Base-by-base conservation (phyloP, 805 yeast species). In the Jamesozyma piceae region DNA sequence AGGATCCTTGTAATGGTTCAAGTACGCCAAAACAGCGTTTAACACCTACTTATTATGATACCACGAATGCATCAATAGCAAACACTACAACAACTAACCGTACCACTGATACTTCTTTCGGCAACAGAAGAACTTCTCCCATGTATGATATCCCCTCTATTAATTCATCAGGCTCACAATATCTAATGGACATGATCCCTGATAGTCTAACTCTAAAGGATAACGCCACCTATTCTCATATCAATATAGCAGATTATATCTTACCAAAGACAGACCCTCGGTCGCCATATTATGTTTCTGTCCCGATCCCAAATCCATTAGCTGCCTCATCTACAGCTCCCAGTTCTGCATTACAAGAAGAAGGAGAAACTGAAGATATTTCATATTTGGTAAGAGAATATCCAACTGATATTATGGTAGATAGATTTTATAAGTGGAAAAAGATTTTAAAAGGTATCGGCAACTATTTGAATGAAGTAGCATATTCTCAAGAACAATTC, bases 361-460 rank as follows among this genome's bases (percentile, higher is more conserved):
- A 52, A 5, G 48, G 47, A 17, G 41, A 35, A 14, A 55, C 55
- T 5, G 49, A 48, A 15, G 39, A 35, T n/a, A 52, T 48, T 11
- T 51, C 50, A 11, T 46, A 43, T 29, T 57, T 46, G 36, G 63
- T 60, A 14, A 58, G 60, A 38, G 67, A 63, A 37, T 62, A 74
- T 50, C 96, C 95, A 31, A 85, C 95, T 2, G 95, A 86, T 47
- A 73, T 82, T 9, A 67, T 87, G 46, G 88, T 90, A 18, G 74
- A 77, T 37, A 67, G 96, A 50, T 87, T 87, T 60, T 73, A 77
- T 44, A 80, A 88, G 14, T 87, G 95, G 95, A 69, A 94, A 41
- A 74, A 77, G 44, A 77, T 87, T 42, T 73, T 86, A 48, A 79
- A 80, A 50, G 81, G 84, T 42, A 63, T 87, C 48, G 73, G 81